Evolutionary conservation across 768 basidiomycete species (phyloP), one percentile per base, ranked within the genome.

Genomic region (Mycena latifolia): DNA sequence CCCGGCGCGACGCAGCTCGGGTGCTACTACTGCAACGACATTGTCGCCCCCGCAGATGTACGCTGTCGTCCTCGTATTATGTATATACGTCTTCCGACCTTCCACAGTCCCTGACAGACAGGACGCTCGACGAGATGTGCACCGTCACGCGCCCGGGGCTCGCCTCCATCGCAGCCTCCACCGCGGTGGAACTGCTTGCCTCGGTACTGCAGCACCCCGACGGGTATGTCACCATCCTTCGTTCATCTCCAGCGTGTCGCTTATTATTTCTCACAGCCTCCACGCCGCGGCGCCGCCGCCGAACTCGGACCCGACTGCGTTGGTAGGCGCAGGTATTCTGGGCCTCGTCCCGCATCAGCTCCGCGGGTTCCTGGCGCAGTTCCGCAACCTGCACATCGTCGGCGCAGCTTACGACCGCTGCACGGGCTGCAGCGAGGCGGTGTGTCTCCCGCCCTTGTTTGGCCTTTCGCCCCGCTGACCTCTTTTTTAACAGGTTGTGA

Each of bases 11-110:
- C 69, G 47, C 78, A 79, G 3, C 80, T 99, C 33, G 97, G 98
- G 5, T 99, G 98, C 74, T 99, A 99, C 76, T 99, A 95, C 75
- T 99, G 98, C 79, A 98, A 98, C 72, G 98, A 99, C 69, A 93
- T 98, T 61, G 96, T 98, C 41, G 98, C 97, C 0, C 96, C 98
- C 10, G 88, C 92, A 20, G 96, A 99, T 76, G 96, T 97, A 65
- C 51, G 81, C 33, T 7, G 8, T 14, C 33, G 33, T 35, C 14
- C 74, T 85, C 62, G 63, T 57, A 28, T 31, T 17, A 55, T 45
- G 20, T 41, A n/a, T 60, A 48, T 55, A 45, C 22, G 9, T 22
- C 20, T 17, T 24, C n/a, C 52, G 41, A 37, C 15, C 22, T 7
- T 29, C 10, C 43, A 48, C 27, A 61, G 82, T 84, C 82, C 12